These are phyloP conservation scores for Suhomyces atakaporum DNA, from an alignment of 1,139 yeast species.

Conservation along the genomic window DNA sequence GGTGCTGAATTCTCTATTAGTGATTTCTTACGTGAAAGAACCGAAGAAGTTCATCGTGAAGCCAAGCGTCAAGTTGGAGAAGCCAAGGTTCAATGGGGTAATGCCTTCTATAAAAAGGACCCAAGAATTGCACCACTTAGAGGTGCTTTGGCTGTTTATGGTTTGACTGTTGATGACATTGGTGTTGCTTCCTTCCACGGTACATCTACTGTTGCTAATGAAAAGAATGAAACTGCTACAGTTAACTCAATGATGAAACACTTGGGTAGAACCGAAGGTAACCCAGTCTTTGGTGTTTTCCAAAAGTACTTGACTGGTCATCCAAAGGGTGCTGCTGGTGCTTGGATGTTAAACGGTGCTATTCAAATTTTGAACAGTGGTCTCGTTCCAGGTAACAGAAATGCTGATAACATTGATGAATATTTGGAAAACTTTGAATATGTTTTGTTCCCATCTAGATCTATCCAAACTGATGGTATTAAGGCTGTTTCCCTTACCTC, in stretches of 20 bases:
- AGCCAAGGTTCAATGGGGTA: constrained; percentile 95
- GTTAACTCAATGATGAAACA: constrained; percentile 91
- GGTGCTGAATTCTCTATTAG: constrained; percentile 51
- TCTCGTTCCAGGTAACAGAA: constrained; percentile 97
- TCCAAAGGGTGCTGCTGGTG: constrained; percentile 99
- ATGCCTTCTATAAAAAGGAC: constrained; percentile 86
- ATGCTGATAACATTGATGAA: constrained; percentile 94
- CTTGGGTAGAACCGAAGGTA: constrained; percentile 96
- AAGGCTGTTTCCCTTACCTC: constrained; percentile 97
- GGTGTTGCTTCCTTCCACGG: constrained; percentile 99
- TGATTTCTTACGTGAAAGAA: constrained; percentile 74
- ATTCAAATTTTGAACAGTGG: constrained; percentile 91
- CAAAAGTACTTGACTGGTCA: constrained; percentile 99
- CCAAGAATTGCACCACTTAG: constrained; percentile 95
- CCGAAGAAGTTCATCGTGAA: constrained; percentile 85
- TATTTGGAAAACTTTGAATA: constrained; percentile 79
- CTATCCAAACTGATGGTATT: constrained; percentile 93
- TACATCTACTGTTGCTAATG: constrained; percentile 97
- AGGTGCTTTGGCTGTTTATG: constrained; percentile 94
- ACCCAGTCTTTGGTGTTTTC: constrained; percentile 97
- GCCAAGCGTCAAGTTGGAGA: constrained; percentile 82
- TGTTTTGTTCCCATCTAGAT: constrained; percentile 91
- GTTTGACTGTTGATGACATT: constrained; percentile 89
- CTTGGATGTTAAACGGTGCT: constrained; percentile 99
- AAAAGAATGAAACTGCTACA: constrained; percentile 94